Percentiles rank a stretch among this genome's conserved stretches.
These are phyloP conservation scores for Phytophthora idaei DNA, from an alignment of 352 stramenopile genomes.

Conservation along the genomic window DNA sequence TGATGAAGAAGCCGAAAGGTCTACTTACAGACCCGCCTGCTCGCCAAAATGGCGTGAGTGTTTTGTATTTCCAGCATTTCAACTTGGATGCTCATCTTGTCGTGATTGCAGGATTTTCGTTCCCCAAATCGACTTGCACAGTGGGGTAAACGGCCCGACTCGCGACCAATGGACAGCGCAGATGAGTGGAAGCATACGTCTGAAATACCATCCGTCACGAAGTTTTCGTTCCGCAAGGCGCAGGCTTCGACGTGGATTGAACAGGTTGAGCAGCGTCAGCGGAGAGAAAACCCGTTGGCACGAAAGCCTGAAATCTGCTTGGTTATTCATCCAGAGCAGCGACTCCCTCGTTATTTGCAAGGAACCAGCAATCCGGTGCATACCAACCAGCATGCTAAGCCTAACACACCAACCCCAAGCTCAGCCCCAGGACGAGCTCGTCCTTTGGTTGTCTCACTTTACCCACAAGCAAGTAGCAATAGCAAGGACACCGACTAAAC, in stretches of 20 bases:
- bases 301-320: constrained; percentile 5
- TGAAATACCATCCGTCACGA: constrained; percentile 60
- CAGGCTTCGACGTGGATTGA: constrained; percentile 70
- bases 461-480: neutral
- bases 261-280: constrained; percentile 60
- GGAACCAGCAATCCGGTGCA: constrained; percentile 48
- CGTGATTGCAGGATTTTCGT: constrained; percentile 16
- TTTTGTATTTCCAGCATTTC: neutral
- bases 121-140: constrained; percentile 47
- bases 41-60: constrained; percentile 26
- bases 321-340: constrained; percentile 31
- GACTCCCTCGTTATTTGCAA: constrained; percentile 58
- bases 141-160: constrained; percentile 50
- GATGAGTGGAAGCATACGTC: constrained; percentile 70
- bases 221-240: constrained; percentile 64
- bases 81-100: neutral
- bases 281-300: constrained; percentile 44
- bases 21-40: constrained; percentile 33
- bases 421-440: neutral
- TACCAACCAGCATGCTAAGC: constrained; percentile 24
- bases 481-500: constrained; percentile 5
- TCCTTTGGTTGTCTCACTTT: constrained; percentile 14
- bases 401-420: neutral
- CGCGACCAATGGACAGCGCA: constrained; percentile 54
- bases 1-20: constrained; percentile 31